These are phyloP conservation scores for Phylloporus scabripes DNA, from an alignment of 768 basidiomycete genomes.

Conservation along the genomic window DNA sequence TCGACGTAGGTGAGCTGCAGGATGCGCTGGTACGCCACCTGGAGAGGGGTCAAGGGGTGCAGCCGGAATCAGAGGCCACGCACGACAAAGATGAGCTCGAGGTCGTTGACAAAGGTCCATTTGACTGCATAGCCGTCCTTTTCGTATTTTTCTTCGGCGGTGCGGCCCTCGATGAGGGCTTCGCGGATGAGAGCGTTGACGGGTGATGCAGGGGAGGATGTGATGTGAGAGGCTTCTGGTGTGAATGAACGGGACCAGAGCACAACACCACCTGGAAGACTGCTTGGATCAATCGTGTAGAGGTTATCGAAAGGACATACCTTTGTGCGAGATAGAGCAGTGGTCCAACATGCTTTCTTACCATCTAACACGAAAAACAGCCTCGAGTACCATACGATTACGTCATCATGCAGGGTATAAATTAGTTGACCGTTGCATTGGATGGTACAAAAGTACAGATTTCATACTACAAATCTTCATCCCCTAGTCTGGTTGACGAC, in stretches of 20 bases:
- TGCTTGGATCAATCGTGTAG: slow-evolving; percentile 4
- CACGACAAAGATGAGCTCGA: slow-evolving; percentile 96
- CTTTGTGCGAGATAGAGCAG: slow-evolving; percentile 93
- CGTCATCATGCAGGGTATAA: slow-evolving; percentile 10
- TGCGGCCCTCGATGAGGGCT: slow-evolving; percentile 86
- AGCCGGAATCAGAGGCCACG: slow-evolving; percentile 25
- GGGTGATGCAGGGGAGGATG: slow-evolving; percentile 69
- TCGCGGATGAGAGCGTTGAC: slow-evolving; percentile 87
- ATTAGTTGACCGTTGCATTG: slow-evolving; percentile 1
- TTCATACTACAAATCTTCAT: not conserved
- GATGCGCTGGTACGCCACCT: slow-evolving; percentile 97
- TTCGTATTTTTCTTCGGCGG: slow-evolving; percentile 79
- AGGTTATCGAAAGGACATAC: slow-evolving; percentile 32
- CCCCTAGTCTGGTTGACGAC: slow-evolving; percentile 18
- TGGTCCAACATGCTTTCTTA: slow-evolving; percentile 74
- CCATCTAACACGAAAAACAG: not conserved
- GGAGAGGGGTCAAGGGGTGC: slow-evolving; percentile 3
- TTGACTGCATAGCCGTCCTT: slow-evolving; percentile 91
- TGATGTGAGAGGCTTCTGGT: slow-evolving; percentile 68
- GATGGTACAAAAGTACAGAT: slow-evolving; percentile 6
- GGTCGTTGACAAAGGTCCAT: slow-evolving; percentile 93
- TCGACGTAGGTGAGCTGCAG: slow-evolving; percentile 93
- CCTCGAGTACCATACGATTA: not conserved
- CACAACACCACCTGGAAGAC: slow-evolving; percentile 71
- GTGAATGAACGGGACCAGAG: slow-evolving; percentile 96